Conservation (phyloP, 2,329 filamentous ascomycete species). For the Pyrenophora tritici-repentis region DNA sequence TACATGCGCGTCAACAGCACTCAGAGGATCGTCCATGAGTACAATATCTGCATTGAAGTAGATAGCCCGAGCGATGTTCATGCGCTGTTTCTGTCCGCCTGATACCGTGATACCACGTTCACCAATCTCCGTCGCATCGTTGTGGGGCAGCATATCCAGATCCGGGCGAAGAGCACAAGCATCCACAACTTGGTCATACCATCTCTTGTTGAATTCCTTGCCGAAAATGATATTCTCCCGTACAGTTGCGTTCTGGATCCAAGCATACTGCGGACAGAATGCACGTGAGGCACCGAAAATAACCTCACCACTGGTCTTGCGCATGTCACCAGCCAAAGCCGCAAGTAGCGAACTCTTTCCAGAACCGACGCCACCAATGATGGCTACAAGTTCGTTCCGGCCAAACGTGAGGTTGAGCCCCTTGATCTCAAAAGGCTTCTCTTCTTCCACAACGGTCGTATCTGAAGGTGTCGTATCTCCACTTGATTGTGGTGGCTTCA, state of each 20-base stretch:
- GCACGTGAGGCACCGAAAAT: constrained; percentile 78
- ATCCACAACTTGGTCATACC: constrained; percentile 84
- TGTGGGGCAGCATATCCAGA: constrained; percentile 88
- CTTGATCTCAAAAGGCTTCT: constrained; percentile 73
- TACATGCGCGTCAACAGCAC: constrained; percentile 63
- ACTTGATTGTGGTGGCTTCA: constrained; percentile 25
- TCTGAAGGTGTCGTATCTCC: constrained; percentile 56
- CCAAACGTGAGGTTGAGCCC: constrained; percentile 70
- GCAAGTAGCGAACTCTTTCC: constrained; percentile 90
- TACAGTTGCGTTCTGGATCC: constrained; percentile 92
- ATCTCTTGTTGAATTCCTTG: constrained; percentile 70
- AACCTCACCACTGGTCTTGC: constrained; percentile 75
- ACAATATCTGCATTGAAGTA: constrained; percentile 68
- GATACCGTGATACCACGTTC: constrained; percentile 95
- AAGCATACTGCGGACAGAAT: constrained; percentile 95
- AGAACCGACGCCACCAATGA: constrained; percentile 87
- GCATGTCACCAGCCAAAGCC: constrained; percentile 92
- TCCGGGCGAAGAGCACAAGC: constrained; percentile 86
- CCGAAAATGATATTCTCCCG: constrained; percentile 91
- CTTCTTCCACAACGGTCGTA: constrained; percentile 50
- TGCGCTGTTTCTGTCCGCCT: constrained; percentile 90
- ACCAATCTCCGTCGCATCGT: constrained; percentile 89
- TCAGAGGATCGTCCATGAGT: constrained; percentile 68
- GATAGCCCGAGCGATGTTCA: constrained; percentile 86
- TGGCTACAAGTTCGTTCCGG: constrained; percentile 76